These are phyloP conservation scores for Clarkia xantiana DNA, from an alignment of 345 rosid species.

Conservation along the genomic window DNA sequence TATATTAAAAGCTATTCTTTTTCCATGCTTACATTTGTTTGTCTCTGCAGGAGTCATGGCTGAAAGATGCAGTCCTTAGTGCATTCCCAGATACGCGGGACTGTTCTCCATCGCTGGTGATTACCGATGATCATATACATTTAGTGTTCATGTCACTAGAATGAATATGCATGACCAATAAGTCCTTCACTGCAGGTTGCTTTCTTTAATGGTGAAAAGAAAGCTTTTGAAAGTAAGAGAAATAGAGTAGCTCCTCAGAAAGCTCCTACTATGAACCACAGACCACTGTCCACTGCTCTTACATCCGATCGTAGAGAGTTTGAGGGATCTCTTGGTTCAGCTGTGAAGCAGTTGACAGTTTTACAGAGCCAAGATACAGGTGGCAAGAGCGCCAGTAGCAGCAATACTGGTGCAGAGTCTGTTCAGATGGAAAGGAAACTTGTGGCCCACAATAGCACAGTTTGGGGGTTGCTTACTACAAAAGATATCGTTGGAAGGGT, in stretches of 20 bases:
- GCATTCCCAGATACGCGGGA: slow-evolving; percentile 72
- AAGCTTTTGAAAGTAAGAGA: slow-evolving; percentile 31
- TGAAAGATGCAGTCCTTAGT: slow-evolving; percentile 65
- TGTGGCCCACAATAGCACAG: slow-evolving; percentile 27
- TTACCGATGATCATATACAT: background rate
- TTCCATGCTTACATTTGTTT: slow-evolving; percentile 5
- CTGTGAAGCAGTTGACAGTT: slow-evolving; percentile 65
- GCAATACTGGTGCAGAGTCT: slow-evolving; percentile 28
- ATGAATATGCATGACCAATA: background rate
- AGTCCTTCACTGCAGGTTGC: slow-evolving; percentile 28
- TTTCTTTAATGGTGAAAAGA: slow-evolving; percentile 55
- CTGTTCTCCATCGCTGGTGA: slow-evolving; percentile 78
- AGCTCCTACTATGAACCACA: slow-evolving; percentile 24
- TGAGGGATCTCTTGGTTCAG: slow-evolving; percentile 43
- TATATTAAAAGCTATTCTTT: background rate
- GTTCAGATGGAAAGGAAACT: slow-evolving; percentile 49
- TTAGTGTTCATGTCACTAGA: background rate
- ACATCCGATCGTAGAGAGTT: slow-evolving; percentile 26
- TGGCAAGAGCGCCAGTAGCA: slow-evolving; percentile 31
- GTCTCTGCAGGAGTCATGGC: slow-evolving; percentile 65
- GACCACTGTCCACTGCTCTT: slow-evolving; percentile 36
- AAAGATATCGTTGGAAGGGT: slow-evolving; percentile 28
- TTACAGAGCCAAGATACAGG: slow-evolving; percentile 30
- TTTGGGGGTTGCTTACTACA: slow-evolving; percentile 41
- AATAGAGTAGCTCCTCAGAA: slow-evolving; percentile 23